A percentile compares a stretch with the other conserved stretches of the same genome.
Evolutionary conservation across 2,329 filamentous ascomycete species (phyloP).

Genomic region (Peltaster fructicola): DNA sequence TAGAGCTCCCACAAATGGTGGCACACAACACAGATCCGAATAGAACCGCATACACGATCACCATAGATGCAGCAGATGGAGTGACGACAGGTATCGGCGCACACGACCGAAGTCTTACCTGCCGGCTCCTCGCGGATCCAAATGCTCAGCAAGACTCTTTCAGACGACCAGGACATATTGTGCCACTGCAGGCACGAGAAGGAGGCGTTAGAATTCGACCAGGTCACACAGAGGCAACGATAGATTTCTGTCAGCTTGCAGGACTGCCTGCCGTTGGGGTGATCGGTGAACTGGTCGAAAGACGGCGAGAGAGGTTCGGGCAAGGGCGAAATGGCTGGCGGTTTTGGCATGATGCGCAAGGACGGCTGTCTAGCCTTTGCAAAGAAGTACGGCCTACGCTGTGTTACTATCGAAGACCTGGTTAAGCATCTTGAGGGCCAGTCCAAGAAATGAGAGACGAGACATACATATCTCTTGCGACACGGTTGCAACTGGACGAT

Average conservation of each 20-base stretch:
- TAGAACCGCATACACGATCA: slow-evolving; percentile 82
- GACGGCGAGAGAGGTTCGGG: slow-evolving; percentile 60
- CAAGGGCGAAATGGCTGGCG: slow-evolving; percentile 42
- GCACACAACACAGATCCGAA: slow-evolving; percentile 58
- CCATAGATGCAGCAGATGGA: slow-evolving; percentile 57
- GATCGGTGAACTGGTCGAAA: slow-evolving; percentile 82
- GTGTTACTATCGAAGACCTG: slow-evolving; percentile 89
- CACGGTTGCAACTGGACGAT: too few species aligned
- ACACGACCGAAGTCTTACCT: slow-evolving; percentile 68
- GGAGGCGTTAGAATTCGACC: slow-evolving; percentile 65
- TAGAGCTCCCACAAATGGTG: slow-evolving; percentile 85
- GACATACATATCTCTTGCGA: too few species aligned
- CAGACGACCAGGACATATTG: slow-evolving; percentile 72
- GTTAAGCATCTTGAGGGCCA: slow-evolving; percentile 63
- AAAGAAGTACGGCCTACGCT: slow-evolving; percentile 70
- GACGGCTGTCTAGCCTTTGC: slow-evolving; percentile 83
- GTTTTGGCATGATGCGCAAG: slow-evolving; percentile 74
- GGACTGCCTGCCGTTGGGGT: slow-evolving; percentile 62
- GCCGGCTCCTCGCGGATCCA: slow-evolving; percentile 56
- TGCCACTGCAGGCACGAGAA: slow-evolving; percentile 61
- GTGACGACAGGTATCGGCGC: slow-evolving; percentile 84
- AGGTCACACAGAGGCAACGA: slow-evolving; percentile 85
- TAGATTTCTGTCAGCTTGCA: slow-evolving; percentile 75
- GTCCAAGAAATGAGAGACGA: too few species aligned
- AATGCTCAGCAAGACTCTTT: slow-evolving; percentile 42